Conservation (phyloP, 345 rosid genomes). For the Euphorbia lathyris region DNA sequence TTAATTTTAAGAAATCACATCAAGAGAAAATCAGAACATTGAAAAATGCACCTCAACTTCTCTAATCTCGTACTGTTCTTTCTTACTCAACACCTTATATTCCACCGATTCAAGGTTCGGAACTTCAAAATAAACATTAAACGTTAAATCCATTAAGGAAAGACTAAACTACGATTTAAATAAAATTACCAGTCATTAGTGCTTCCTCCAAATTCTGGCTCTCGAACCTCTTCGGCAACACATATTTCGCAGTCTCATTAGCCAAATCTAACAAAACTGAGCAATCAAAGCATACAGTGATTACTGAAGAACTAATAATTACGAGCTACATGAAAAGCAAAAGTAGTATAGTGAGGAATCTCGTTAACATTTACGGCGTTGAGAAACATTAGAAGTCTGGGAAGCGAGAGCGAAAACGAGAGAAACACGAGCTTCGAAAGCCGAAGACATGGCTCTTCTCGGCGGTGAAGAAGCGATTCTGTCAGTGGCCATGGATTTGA, state of each 20-base stretch:
- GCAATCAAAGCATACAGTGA: conserved; percentile 7
- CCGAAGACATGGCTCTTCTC: conserved; percentile 53
- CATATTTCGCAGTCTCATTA: conserved; percentile 63
- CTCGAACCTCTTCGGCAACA: conserved; percentile 71
- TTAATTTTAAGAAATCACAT: neutral
- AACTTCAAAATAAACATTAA: conserved; percentile 35
- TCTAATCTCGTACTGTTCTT: conserved; percentile 70
- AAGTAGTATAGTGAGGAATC: neutral
- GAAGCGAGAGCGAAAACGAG: conserved; percentile 81
- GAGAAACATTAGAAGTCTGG: conserved; percentile 63
- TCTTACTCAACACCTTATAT: conserved; percentile 52
- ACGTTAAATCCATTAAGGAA: neutral
- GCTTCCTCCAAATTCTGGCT: conserved; percentile 78
- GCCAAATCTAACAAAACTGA: conserved; percentile 71
- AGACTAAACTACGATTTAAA: too few relatives aligned
- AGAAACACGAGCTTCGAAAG: conserved; percentile 66
- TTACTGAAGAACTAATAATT: neutral
- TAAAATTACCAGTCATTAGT: conserved; percentile 84
- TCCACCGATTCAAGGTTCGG: conserved; percentile 83
- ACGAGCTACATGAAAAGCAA: neutral
- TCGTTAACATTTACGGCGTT: conserved; percentile 67
- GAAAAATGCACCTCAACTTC: conserved; percentile 63
- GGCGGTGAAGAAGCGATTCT: conserved; percentile 29
- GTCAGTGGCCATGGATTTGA: conserved; percentile 33
- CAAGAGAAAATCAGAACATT: neutral